Percentiles rank a stretch among this genome's conserved stretches.
phyloP scores from a whole-genome alignment of 1,284 basidiomycete genomes.

The Vanrija sp. region DNA sequence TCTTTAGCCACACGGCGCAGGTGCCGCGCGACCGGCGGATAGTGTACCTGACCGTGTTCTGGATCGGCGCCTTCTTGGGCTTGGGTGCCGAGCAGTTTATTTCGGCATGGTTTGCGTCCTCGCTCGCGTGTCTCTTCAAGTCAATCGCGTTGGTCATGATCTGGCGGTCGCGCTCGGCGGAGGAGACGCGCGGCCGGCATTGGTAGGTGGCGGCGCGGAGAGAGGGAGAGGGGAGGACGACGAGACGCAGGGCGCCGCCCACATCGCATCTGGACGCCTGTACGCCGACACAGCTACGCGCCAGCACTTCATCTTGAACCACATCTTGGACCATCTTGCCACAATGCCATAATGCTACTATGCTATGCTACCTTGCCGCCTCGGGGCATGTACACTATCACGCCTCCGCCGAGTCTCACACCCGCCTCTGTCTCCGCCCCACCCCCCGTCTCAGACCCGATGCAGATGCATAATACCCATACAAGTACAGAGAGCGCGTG shows the following conservation, averaged over 20 bases:
- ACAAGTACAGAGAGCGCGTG: background rate
- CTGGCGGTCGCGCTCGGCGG: background rate
- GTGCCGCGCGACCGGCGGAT: constrained; percentile 21
- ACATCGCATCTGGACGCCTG: no score
- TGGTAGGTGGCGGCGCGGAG: no score
- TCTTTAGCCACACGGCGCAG: constrained; percentile 11
- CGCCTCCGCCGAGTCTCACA: background rate
- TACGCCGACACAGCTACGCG: no score
- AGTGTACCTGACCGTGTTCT: constrained; percentile 25
- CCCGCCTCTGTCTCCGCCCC: background rate
- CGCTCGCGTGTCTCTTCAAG: constrained; percentile 10
- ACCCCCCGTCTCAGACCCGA: background rate
- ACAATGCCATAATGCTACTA: background rate
- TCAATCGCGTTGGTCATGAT: constrained; percentile 5
- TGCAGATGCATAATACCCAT: background rate
- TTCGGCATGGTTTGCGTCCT: constrained; percentile 4
- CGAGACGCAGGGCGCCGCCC: no score
- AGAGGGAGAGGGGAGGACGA: no score
- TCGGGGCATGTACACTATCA: background rate
- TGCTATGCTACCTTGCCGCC: background rate
- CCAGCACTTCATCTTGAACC: no score
- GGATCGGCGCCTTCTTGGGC: constrained; percentile 23
- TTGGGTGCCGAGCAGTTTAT: constrained; percentile 7
- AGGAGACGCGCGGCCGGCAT: background rate
- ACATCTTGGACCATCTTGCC: background rate